A percentile compares a stretch with the other conserved stretches of the same genome.
Conservation (phyloP, 169 alveolate genomes). For the Plasmodium cynomolgi region DNA sequence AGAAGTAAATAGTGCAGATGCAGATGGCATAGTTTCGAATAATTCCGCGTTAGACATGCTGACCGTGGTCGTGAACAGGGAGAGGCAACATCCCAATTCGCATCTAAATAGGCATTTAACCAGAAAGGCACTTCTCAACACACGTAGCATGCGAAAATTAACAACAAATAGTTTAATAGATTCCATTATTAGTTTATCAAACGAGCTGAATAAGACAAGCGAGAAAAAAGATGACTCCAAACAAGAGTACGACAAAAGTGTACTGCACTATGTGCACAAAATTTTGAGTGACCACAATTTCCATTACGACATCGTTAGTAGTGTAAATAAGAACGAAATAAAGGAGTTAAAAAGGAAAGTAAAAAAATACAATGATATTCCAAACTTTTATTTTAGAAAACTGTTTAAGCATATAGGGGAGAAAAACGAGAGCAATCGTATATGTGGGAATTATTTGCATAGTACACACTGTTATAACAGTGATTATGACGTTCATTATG, state of each 20-base stretch:
- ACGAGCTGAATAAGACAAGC: constrained; percentile 24
- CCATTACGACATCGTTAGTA: constrained; percentile 8
- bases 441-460: background rate
- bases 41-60: background rate
- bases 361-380: constrained; percentile 32
- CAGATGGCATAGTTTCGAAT: background rate
- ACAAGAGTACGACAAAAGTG: constrained; percentile 44
- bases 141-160: background rate
- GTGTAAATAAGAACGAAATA: constrained; percentile 34
- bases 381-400: constrained; percentile 35
- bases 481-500: constrained; percentile 9
- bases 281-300: constrained; percentile 15
- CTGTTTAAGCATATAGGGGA: constrained; percentile 15
- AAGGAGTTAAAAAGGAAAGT: constrained; percentile 25
- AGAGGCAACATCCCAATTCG: background rate
- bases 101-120: constrained; percentile 17
- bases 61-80: constrained; percentile 1
- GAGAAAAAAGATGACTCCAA: background rate
- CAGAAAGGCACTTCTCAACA: background rate
- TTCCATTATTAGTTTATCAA: constrained; percentile 65
- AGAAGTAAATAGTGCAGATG: constrained; percentile 8
- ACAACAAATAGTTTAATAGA: constrained; percentile 69
- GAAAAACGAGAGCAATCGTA: constrained; percentile 18
- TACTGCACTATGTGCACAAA: constrained; percentile 33
- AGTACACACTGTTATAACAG: background rate